Evolutionary conservation across 140 eudicot genomes (phyloP).

Genomic region (Anethum foeniculum): DNA sequence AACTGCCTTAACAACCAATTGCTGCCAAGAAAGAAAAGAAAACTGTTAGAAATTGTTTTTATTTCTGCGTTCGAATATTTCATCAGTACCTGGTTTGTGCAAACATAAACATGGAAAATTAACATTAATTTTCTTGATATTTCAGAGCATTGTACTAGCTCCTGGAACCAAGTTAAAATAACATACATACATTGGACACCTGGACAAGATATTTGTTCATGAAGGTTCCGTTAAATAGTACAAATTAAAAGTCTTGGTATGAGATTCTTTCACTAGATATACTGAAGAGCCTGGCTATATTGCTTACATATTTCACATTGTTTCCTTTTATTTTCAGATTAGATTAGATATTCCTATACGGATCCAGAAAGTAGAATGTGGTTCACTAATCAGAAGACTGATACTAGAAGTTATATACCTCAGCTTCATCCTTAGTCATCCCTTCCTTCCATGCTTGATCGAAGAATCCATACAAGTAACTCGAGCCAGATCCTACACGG

Average conservation of each 20-base stretch:
- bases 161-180: too few relatives aligned
- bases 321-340: not conserved
- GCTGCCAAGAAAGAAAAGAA: slow-evolving; percentile 21
- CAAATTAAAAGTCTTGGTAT: not conserved
- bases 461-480: slow-evolving; percentile 84
- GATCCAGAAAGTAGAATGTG: not conserved
- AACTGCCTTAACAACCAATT: slow-evolving; percentile 57
- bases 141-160: not conserved
- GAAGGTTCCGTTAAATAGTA: not conserved
- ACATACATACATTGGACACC: not conserved
- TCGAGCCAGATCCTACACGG: slow-evolving; percentile 79
- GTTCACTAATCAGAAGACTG: not conserved
- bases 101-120: not conserved
- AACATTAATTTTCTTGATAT: not conserved
- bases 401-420: slow-evolving; percentile 30
- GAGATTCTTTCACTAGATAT: not conserved
- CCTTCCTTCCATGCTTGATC: slow-evolving; percentile 96
- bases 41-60: not conserved
- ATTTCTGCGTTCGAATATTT: not conserved
- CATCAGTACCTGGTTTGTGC: not conserved
- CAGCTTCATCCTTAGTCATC: slow-evolving; percentile 93
- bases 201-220: not conserved
- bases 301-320: not conserved
- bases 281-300: not conserved
- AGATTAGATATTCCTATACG: not conserved